phyloP scores from a whole-genome alignment of 2,329 filamentous ascomycete genomes.

The Nectriaceae sp. region DNA sequence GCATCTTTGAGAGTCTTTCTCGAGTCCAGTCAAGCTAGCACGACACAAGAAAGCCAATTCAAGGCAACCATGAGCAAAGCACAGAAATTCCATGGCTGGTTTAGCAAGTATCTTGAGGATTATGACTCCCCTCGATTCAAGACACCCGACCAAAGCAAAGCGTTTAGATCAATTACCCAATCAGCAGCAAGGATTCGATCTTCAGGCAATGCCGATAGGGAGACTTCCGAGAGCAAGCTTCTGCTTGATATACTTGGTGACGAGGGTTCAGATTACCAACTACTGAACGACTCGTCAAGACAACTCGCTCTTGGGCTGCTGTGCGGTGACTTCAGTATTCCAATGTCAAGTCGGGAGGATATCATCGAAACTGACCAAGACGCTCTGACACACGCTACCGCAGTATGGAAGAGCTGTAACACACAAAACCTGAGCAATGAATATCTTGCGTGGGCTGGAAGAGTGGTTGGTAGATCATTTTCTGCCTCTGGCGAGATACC shows the following conservation, averaged over 20 bases:
- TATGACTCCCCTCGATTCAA: slow-evolving; percentile 60
- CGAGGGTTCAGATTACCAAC: slow-evolving; percentile 57
- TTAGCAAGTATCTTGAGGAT: slow-evolving; percentile 66
- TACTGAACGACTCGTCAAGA: slow-evolving; percentile 72
- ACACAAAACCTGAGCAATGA: slow-evolving; percentile 62
- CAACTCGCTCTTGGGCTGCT: slow-evolving; percentile 72
- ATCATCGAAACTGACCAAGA: slow-evolving; percentile 68
- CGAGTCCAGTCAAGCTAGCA: slow-evolving; percentile 72
- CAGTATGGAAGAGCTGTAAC: slow-evolving; percentile 76
- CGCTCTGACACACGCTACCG: slow-evolving; percentile 61
- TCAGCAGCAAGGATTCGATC: slow-evolving; percentile 68
- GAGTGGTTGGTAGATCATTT: slow-evolving; percentile 82
- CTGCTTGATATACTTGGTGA: slow-evolving; percentile 81
- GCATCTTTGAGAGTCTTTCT: slow-evolving; percentile 78
- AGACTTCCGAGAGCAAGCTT: slow-evolving; percentile 76
- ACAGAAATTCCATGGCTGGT: slow-evolving; percentile 76
- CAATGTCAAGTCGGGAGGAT: slow-evolving; percentile 51
- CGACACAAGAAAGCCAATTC: slow-evolving; percentile 83
- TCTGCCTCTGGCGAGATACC: slow-evolving; percentile 72
- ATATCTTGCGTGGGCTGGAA: slow-evolving; percentile 83
- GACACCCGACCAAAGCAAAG: slow-evolving; percentile 48
- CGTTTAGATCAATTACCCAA: slow-evolving; percentile 68
- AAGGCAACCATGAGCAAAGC: slow-evolving; percentile 75
- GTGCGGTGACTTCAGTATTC: slow-evolving; percentile 71
- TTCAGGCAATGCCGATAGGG: slow-evolving; percentile 68